Evolutionary conservation across 2,329 filamentous ascomycete genomes (phyloP).

Genomic region (Epichloe coenophiala): DNA sequence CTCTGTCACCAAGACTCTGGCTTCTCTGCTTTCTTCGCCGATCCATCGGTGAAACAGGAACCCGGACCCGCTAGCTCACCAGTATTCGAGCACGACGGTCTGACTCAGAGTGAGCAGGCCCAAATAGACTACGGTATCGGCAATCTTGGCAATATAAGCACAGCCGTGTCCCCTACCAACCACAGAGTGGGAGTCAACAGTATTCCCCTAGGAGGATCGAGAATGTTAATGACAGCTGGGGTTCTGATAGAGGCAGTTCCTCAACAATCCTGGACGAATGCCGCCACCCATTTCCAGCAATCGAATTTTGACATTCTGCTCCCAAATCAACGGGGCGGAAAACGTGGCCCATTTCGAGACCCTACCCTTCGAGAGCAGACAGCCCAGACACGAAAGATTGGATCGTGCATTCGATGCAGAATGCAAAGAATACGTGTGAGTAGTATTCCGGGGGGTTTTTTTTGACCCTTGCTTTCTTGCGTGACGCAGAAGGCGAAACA

Average conservation of each 20-base stretch:
- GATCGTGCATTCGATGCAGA: constrained; percentile 45
- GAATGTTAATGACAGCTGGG: background rate
- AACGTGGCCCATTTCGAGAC: constrained; percentile 41
- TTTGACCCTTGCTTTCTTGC: background rate
- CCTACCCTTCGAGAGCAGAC: constrained; percentile 37
- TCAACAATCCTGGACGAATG: constrained; percentile 1
- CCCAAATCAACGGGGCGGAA: constrained; percentile 20
- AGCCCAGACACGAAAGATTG: constrained; percentile 42
- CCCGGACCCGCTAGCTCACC: background rate
- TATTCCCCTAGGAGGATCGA: background rate
- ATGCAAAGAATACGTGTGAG: constrained; percentile 50
- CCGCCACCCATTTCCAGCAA: constrained; percentile 8
- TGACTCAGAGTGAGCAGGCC: background rate
- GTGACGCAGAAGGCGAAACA: background rate
- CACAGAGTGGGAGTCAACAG: background rate
- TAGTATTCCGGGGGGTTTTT: constrained; percentile 2
- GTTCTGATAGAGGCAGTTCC: background rate
- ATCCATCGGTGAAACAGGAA: constrained; percentile 2
- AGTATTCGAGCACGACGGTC: background rate
- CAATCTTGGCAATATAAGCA: background rate
- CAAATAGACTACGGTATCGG: background rate
- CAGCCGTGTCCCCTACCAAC: background rate
- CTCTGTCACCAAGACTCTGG: background rate
- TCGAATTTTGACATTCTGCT: constrained; percentile 16
- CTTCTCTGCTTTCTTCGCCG: background rate